Conservation (phyloP, 2,329 filamentous ascomycete species). For the Cladosporium sp. region DNA sequence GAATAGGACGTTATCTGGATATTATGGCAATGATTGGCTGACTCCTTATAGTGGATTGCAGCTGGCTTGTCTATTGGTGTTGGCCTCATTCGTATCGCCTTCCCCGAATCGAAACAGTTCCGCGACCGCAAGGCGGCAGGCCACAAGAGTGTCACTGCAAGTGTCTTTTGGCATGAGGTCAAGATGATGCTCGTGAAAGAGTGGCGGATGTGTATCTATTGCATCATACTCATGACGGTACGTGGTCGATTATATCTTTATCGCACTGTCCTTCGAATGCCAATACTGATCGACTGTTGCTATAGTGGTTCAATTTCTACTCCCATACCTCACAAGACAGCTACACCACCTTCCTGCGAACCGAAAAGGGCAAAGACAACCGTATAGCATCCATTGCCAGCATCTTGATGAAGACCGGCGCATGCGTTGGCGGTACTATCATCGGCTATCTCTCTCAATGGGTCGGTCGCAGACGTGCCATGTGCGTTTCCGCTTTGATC, state of each 20-base stretch:
- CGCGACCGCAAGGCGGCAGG: constrained; percentile 61
- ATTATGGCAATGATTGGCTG: too few species aligned
- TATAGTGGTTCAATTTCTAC: constrained; percentile 55
- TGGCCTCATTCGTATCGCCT: constrained; percentile 61
- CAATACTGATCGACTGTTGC: constrained; percentile 25
- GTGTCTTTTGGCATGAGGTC: constrained; percentile 64
- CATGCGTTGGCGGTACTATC: constrained; percentile 30
- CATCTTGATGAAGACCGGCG: constrained; percentile 58
- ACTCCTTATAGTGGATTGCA: constrained; percentile 56
- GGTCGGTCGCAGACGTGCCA: constrained; percentile 65
- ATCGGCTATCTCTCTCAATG: constrained; percentile 72
- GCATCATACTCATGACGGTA: constrained; percentile 66
- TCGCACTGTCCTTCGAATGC: not conserved
- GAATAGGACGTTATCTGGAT: too few species aligned
- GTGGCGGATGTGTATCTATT: constrained; percentile 75
- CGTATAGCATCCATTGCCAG: constrained; percentile 62
- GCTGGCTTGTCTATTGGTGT: constrained; percentile 63
- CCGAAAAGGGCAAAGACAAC: constrained; percentile 64
- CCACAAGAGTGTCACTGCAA: constrained; percentile 42
- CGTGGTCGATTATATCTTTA: not conserved
- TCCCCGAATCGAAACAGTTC: constrained; percentile 74
- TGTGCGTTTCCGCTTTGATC: constrained; percentile 56
- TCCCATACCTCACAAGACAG: constrained; percentile 76
- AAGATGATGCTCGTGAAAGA: constrained; percentile 63
- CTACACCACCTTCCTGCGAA: constrained; percentile 76